Base-by-base conservation (phyloP, 495 filamentous ascomycete genomes). In the Mycothermus thermophilus region DNA sequence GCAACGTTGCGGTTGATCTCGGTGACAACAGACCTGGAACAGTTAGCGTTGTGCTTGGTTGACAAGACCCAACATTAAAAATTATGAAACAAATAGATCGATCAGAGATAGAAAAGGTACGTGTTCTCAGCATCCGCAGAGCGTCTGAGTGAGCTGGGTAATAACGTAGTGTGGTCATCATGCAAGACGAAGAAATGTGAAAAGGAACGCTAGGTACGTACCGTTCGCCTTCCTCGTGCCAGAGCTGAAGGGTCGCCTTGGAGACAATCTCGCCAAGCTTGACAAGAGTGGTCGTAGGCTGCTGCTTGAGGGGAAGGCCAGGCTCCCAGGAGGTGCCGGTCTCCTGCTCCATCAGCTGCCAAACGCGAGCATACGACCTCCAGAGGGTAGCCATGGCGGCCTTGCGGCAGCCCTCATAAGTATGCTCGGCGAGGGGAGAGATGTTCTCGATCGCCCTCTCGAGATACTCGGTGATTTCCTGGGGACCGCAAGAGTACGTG, bases 111-210 rank as follows among this genome's bases (percentile, higher is more conserved):
- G 46, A 61, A 58, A 36, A 35, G n/a, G 10, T 38, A 83, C 82
- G 84, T 64, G 64, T 93, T 90, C 74, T 70, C 85, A 85, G 78
- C 87, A 94, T 72, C 63, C 73, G 71, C 80, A 74, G 51, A 63
- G 69, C 74, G 73, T 96, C 79, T 79, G 80, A 93, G 88, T 94
- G 88, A 95, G 86, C 85, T 95, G 86, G 86, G 88, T 87, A 80
- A 25, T 84, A 90, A 83, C 83, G 83, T 75, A 63, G 59, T 59
- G 60, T 72, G 59, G 61, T 93, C 83, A 93, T 96, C 86, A 88
- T 86, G 56, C 46, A 51, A 49, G 13, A 38, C 19, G 24, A 10
- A 5, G 41, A 37, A 35, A 22, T n/a, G 33, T n/a, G 26, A 29
- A 33, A 30, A 28, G 37, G 41, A 40, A 29, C 47, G 42, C 29